These are phyloP conservation scores for Ophiocordyceps robertsii DNA, from an alignment of 2,329 filamentous ascomycete species.

Conservation along the genomic window DNA sequence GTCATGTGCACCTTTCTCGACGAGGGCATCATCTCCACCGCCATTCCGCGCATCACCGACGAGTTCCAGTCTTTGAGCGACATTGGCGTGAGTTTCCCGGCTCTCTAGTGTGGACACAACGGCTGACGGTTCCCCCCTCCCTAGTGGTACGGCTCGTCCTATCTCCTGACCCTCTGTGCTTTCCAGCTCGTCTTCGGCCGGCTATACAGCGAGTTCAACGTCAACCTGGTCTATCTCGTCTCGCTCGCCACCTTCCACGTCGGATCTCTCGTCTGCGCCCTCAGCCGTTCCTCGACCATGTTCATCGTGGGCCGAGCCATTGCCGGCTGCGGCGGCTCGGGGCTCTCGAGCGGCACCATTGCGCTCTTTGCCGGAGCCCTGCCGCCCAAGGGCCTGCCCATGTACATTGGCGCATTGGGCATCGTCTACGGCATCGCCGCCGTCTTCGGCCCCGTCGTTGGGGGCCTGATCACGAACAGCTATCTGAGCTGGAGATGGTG, in stretches of 20 bases:
- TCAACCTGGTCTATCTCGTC: neutral
- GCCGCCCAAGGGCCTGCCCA: neutral
- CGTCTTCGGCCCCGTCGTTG: neutral
- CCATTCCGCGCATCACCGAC: constrained; percentile 1
- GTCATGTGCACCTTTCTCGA: constrained; percentile 2
- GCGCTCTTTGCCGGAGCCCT: constrained; percentile 1
- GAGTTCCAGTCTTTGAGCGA: constrained; percentile 1
- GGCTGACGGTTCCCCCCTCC: neutral
- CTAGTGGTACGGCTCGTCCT: constrained; percentile 1
- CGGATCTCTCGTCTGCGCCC: neutral
- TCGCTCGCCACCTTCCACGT: neutral
- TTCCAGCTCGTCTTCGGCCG: constrained; percentile 1
- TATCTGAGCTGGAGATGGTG: constrained; percentile 1
- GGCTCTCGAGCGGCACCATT: neutral
- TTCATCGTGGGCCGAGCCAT: constrained; percentile 1
- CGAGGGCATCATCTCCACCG: constrained; percentile 1
- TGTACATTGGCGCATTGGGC: neutral
- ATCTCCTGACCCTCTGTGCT: neutral
- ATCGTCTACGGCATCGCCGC: constrained; percentile 1
- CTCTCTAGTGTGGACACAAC: too few species aligned
- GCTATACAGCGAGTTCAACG: neutral
- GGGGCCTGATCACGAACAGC: neutral
- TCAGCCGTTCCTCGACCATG: neutral
- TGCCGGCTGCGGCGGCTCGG: constrained; percentile 1
- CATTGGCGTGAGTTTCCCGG: too few species aligned